Base-by-base conservation (phyloP, 75 land plant species). In the Pseudotsuga menziesii region DNA sequence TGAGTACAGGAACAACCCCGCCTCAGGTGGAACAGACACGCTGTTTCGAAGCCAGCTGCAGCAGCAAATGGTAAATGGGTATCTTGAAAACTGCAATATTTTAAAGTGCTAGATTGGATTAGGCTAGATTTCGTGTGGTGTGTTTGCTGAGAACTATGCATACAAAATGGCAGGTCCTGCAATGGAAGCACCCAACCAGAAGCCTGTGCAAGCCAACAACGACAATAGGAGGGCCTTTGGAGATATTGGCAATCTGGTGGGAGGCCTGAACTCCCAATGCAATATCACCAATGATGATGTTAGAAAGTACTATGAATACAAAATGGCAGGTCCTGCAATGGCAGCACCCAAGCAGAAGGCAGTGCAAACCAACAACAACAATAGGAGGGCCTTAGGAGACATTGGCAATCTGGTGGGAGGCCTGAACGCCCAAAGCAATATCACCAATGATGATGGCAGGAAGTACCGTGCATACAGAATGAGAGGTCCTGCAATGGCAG, bases 351-450 rank as follows among this genome's bases (percentile, higher is more conserved):
- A 80, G 66, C 84, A 80, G 83, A 82, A 80, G 69, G 66, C 72
- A 29, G 74, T 66, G 60, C 78, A 44, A 3, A 80, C 60, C 4
- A 82, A 80, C 32, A 29, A 29, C 15, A 83, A 84, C 22, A 87
- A 29, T 29, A 29, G 32, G 32, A 29, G 32, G 0, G 32, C 32
- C 32, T 29, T 29, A 29, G 32, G 32, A 14, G 98, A 95, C 69
- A 95, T 95, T 29, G 98, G 96, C 1, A 95, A 95, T 82, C 79
- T 83, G 35, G 85, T 83, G 48, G 75, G 74, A 23, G 78, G 78
- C 44, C 59, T 82, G 80, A 52, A 81, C 13, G 81, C 80, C 8
- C 71, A 29, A 58, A 0, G 32, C 32, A 29, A 29, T 29, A 29
- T 29, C 32, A 29, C 0, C 32, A 29, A 29, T 29, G 32, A 29